phyloP scores from a whole-genome alignment of 306 rosid genomes.

The Ochetophila trinervis region DNA sequence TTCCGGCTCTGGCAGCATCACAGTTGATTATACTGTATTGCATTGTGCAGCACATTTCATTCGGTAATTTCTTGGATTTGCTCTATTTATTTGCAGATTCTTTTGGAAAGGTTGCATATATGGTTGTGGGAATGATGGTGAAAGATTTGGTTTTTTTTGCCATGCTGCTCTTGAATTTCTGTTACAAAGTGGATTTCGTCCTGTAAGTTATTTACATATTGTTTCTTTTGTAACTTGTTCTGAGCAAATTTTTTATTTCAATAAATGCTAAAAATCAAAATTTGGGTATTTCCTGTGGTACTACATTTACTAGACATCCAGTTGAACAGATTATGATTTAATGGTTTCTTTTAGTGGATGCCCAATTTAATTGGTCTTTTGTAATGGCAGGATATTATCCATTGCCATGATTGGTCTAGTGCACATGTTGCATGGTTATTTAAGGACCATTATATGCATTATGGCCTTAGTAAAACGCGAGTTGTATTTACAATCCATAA shows the following conservation, averaged over 20 bases:
- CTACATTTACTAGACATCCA: too few species aligned
- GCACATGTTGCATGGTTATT: constrained; percentile 97
- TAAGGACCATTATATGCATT: constrained; percentile 72
- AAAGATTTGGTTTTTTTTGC: constrained; percentile 94
- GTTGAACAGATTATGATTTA: background rate
- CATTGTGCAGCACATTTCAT: background rate
- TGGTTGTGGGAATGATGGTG: constrained; percentile 82
- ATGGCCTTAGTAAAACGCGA: constrained; percentile 81
- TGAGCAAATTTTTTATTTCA: background rate
- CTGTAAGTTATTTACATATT: constrained; percentile 48
- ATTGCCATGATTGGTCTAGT: constrained; percentile 99
- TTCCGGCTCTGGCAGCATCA: background rate
- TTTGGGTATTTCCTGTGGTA: too few species aligned
- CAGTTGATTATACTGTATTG: background rate
- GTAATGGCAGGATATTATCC: constrained; percentile 81
- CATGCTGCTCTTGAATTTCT: constrained; percentile 94
- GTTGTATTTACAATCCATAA: constrained; percentile 94
- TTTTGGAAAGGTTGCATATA: constrained; percentile 69
- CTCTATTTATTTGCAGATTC: constrained; percentile 46
- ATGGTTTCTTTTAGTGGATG: constrained; percentile 15
- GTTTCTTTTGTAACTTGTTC: background rate
- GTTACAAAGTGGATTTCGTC: constrained; percentile 78
- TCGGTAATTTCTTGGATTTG: background rate
- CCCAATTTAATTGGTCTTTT: constrained; percentile 26
- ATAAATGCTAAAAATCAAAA: background rate